phyloP scores from a whole-genome alignment of 2,329 filamentous ascomycete species.

The Pseudocercospora musae region DNA sequence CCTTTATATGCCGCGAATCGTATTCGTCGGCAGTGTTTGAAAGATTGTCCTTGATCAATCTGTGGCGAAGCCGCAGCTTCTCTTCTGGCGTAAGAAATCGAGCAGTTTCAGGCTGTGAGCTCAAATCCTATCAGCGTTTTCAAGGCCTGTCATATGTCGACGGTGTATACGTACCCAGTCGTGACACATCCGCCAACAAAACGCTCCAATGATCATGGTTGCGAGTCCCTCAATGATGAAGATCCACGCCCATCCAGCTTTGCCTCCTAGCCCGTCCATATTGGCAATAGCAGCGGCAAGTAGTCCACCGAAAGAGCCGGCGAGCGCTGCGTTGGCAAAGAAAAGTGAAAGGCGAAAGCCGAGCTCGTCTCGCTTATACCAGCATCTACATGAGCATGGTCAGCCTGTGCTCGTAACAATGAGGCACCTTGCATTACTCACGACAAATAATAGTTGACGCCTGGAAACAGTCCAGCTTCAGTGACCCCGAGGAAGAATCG shows the following conservation, averaged over 20 bases:
- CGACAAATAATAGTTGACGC: constrained; percentile 74
- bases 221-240: constrained; percentile 58
- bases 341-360: constrained; percentile 75
- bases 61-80: constrained; percentile 21
- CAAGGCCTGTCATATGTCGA: too few species aligned
- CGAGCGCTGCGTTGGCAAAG: constrained; percentile 76
- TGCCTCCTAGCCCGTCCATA: constrained; percentile 62
- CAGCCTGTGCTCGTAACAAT: not conserved
- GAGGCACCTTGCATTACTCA: not conserved
- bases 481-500: constrained; percentile 32
- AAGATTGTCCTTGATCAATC: constrained; percentile 24
- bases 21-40: constrained; percentile 37
- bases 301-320: constrained; percentile 73
- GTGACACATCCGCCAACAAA: constrained; percentile 36
- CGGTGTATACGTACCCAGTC: constrained; percentile 46
- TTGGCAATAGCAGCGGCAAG: constrained; percentile 68
- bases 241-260: constrained; percentile 42
- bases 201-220: constrained; percentile 55
- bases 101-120: constrained; percentile 50
- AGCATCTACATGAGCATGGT: constrained; percentile 48
- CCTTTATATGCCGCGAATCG: constrained; percentile 22
- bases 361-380: constrained; percentile 77
- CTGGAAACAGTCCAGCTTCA: constrained; percentile 54
- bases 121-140: not conserved
- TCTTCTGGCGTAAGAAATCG: constrained; percentile 53